phyloP scores from a whole-genome alignment of 176 grass and related monocot genomes.

The Eragrostis nindensis region DNA sequence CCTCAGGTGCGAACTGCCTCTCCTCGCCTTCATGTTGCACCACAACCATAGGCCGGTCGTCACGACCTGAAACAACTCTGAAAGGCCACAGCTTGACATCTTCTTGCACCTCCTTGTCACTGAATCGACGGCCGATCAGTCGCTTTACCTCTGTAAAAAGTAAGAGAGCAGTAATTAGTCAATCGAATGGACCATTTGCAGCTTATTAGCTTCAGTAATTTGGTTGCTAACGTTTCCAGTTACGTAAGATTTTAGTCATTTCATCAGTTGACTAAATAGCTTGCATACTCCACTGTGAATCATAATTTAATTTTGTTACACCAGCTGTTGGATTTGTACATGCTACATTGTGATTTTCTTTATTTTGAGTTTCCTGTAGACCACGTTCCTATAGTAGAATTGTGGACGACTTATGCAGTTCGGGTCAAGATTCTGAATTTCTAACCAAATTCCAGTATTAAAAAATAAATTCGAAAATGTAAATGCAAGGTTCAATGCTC shows the following conservation, averaged over 20 bases:
- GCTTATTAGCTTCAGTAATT: no score
- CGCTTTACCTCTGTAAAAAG: constrained; percentile 60
- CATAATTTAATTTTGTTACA: no score
- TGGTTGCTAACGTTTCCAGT: no score
- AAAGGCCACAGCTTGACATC: constrained; percentile 70
- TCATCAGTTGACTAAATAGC: no score
- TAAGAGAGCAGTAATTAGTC: background rate
- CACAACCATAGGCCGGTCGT: constrained; percentile 54
- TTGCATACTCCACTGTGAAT: no score
- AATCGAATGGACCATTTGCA: background rate
- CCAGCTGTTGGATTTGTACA: no score
- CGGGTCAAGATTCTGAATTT: no score
- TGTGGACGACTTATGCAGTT: background rate
- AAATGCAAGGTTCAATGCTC: background rate
- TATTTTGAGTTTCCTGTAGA: background rate
- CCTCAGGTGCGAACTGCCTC: constrained; percentile 55
- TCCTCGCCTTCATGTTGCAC: constrained; percentile 51
- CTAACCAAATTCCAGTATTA: no score
- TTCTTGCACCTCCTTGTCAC: constrained; percentile 41
- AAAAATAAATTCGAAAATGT: background rate
- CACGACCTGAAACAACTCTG: constrained; percentile 40
- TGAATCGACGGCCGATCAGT: constrained; percentile 68
- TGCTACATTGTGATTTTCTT: no score
- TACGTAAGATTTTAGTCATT: no score
- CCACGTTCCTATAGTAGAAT: background rate